Percentiles rank a stretch among this genome's conserved stretches.
Evolutionary conservation across 495 filamentous ascomycete species (phyloP).

Genomic region (Neurospora terricola): DNA sequence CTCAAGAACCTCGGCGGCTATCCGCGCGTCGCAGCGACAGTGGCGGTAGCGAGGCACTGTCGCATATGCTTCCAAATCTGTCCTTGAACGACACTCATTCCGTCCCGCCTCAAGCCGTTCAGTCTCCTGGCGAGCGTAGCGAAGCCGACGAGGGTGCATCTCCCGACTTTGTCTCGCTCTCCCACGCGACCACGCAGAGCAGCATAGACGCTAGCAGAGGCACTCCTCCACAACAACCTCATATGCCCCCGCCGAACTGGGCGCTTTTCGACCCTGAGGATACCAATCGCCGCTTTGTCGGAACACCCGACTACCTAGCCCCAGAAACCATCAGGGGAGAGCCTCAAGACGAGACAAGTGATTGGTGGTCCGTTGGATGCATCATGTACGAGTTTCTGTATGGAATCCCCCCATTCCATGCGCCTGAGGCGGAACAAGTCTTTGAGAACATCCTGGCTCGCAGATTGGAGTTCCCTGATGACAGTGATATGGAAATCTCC

Average conservation of each 20-base stretch:
- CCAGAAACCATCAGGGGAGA: conserved; percentile 93
- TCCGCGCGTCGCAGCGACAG: conserved; percentile 91
- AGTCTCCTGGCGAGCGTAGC: conserved; percentile 45
- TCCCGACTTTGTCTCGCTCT: conserved; percentile 57
- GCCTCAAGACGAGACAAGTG: conserved; percentile 93
- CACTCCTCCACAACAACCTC: conserved; percentile 53
- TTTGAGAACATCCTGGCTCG: conserved; percentile 92
- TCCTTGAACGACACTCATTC: conserved; percentile 57
- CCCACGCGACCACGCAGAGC: conserved; percentile 48
- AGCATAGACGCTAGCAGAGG: conserved; percentile 30
- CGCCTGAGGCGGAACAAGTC: conserved; percentile 78
- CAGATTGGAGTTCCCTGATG: conserved; percentile 78
- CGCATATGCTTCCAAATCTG: conserved; percentile 74
- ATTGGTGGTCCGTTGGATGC: conserved; percentile 98
- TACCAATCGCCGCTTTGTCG: conserved; percentile 85
- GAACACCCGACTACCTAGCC: conserved; percentile 93
- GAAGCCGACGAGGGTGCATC: conserved; percentile 53
- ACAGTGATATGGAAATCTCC: conserved; percentile 57
- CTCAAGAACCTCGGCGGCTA: conserved; percentile 68
- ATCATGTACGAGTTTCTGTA: conserved; percentile 96
- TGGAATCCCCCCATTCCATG: conserved; percentile 89
- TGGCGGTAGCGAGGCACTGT: conserved; percentile 74
- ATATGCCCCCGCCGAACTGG: conserved; percentile 90
- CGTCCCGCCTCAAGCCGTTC: conserved; percentile 33
- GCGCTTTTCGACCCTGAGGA: conserved; percentile 94